Base-by-base conservation (phyloP, 2,329 filamentous ascomycete genomes). In the Microsporum audouinii region DNA sequence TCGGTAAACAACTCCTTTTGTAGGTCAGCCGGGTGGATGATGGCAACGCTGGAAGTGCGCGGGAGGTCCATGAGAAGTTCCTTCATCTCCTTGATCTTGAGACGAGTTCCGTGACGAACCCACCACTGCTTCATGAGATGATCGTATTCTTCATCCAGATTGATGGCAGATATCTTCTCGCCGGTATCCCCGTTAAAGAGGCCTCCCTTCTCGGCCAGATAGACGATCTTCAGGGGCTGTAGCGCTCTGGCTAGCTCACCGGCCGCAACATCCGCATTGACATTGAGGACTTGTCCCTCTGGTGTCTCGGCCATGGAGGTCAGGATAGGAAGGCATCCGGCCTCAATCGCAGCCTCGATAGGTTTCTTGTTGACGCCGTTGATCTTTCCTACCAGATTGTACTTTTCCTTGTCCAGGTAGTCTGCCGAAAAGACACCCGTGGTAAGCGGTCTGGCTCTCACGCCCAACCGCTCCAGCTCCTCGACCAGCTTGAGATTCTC, bases 71-170 rank as follows among this genome's bases (percentile, higher is more conserved):
- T 89, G 59, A 99, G 79, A 33, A 99, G 82, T 62, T 95, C 91
- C 80, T 96, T 95, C 77, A 95, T 95, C 78, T 99, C 91, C 77
- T 88, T 89, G 75, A 99, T 97, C 85, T 99, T 99, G 66, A 97
- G 82, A 65, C 91, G 84, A 41, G 92, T 97, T 65, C 94, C 94
- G 72, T 94, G 95, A 71, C 89, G 86, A 75, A 95, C 94, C 94
- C 92, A 99, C 68, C 88, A 85, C 77, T 96, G 90, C 61, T 85
- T 82, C 90, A 97, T 96, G 70, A 96, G 82, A 71, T 89, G 82
- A 62, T 95, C 90, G 70, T 89, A 97, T 77, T 99, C 94, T 76
- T 95, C 91, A 71, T 99, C 94, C 62, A 99, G 81, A 77, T 97
- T 97, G 77, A 97, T 97, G 63, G 88, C 89, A 4, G 92, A 96